Evolutionary conservation across 345 rosid genomes (phyloP).

Genomic region (Barbarea vulgaris): DNA sequence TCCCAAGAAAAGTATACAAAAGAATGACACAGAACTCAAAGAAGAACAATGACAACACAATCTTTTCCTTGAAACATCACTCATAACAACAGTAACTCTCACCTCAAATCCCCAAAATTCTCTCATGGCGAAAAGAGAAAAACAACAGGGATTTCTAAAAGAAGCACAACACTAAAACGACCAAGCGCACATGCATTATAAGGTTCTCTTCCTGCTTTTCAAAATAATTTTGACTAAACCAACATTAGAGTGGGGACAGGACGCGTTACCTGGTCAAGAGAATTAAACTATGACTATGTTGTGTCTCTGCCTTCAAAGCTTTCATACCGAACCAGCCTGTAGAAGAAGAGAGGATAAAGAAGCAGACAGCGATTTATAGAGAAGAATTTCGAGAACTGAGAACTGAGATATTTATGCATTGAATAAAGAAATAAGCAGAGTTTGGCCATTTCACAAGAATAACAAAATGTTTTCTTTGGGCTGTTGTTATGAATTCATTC

Average conservation of each 20-base stretch:
- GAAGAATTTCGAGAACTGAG: background rate
- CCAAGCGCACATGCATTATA: constrained; percentile 39
- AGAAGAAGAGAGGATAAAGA: background rate
- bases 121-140: constrained; percentile 20
- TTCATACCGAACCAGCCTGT: constrained; percentile 25
- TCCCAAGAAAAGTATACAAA: constrained; percentile 42
- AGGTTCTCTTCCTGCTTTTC: constrained; percentile 29
- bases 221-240: constrained; percentile 2
- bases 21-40: constrained; percentile 43
- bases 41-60: constrained; percentile 40
- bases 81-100: constrained; percentile 19
- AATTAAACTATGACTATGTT: background rate
- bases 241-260: background rate
- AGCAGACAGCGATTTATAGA: background rate
- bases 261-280: background rate
- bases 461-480: constrained; percentile 29
- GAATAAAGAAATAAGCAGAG: constrained; percentile 18
- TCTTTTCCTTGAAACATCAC: constrained; percentile 32
- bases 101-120: constrained; percentile 36
- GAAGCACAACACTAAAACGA: constrained; percentile 32
- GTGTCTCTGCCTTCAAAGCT: constrained; percentile 51
- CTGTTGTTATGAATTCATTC: constrained; percentile 49
- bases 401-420: constrained; percentile 28
- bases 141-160: constrained; percentile 17
- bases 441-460: constrained; percentile 35